These are phyloP conservation scores for Fusarium begoniae DNA, from an alignment of 2,329 filamentous ascomycete genomes.

Conservation along the genomic window DNA sequence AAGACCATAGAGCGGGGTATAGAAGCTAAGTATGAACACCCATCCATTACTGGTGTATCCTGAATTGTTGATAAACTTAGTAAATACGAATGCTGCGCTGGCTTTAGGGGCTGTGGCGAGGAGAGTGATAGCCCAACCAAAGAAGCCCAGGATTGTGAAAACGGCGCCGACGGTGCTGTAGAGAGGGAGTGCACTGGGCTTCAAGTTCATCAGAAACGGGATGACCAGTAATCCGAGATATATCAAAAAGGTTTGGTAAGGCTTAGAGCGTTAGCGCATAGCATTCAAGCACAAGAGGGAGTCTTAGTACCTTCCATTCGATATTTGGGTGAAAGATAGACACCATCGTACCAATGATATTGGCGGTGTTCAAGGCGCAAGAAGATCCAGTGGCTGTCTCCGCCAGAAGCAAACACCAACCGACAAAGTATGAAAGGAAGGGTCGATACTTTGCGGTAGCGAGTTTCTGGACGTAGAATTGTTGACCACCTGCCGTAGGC, in stretches of 20 bases:
- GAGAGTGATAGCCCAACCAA: slow-evolving; percentile 8
- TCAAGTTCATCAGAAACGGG: slow-evolving; percentile 5
- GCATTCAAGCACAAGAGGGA: too few relatives aligned
- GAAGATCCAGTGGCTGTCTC: slow-evolving; percentile 5
- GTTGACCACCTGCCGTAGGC: slow-evolving; percentile 12
- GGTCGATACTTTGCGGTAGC: not conserved
- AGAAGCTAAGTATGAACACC: slow-evolving; percentile 13
- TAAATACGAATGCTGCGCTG: slow-evolving; percentile 4
- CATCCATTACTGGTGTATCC: slow-evolving; percentile 9
- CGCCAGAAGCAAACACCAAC: slow-evolving; percentile 7
- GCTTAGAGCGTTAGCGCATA: not conserved
- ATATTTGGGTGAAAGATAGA: slow-evolving; percentile 6
- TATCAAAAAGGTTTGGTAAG: slow-evolving; percentile 14
- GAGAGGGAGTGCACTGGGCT: slow-evolving; percentile 6
- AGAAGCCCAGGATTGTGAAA: slow-evolving; percentile 14
- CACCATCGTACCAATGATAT: slow-evolving; percentile 5
- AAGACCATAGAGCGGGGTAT: slow-evolving; percentile 4
- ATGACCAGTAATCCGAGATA: not conserved
- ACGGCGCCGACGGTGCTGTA: slow-evolving; percentile 13
- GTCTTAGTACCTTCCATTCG: slow-evolving; percentile 6
- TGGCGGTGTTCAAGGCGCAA: slow-evolving; percentile 12
- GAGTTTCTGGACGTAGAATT: slow-evolving; percentile 3
- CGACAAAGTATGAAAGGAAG: not conserved
- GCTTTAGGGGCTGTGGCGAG: slow-evolving; percentile 3
- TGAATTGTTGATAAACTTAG: slow-evolving; percentile 14